Evolutionary conservation across 169 alveolate genomes (phyloP), one percentile per base, ranked within the genome.

Genomic region (Babesia ovata): DNA sequence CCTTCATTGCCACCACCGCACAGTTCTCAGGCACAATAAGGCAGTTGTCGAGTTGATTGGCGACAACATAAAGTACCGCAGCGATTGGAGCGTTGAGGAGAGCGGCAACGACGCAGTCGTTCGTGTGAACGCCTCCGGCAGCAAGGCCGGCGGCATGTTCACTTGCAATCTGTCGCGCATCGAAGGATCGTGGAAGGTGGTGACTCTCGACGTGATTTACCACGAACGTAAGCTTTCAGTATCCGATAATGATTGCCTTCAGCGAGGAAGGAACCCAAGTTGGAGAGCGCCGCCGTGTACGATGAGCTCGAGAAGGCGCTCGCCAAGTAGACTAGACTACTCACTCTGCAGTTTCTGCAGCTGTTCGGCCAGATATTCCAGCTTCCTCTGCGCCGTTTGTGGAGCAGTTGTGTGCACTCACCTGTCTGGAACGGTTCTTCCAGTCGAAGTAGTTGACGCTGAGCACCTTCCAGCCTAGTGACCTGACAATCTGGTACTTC

Each of bases 351-450:
- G 21, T 49, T n/a, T 56, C 45, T 61, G 70, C 36, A 61, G 45
- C 36, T 61, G 70, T 21, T 19, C 50, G 7, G 56, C 70, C 44
- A 67, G 50, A 26, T 67, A 67, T 24, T 67, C 66, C 44, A 67
- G 53, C 46, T 67, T 67, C 8, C 57, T 50, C 76, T 67, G 65
- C 11, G 21, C 14, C 10, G 28, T 12, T 7, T 36, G 13, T 16
- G 39, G 29, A 4, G 16, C 24, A 2, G 3, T 13, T 14, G 17
- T 4, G 8, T 10, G 7, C 17, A 12, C 26, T 19, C 44, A 81
- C 88, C 88, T 81, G 88, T 36, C 70, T 50, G 42, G 58, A 58
- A 0, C 74, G 62, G 45, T 83, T 83, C 76, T 83, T 83, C 90
- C 90, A 83, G 69, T 73, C 77, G 58, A 65, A 75, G 53, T 83